phyloP scores from a whole-genome alignment of 495 filamentous ascomycete species.

The Margaritispora aquatica region DNA sequence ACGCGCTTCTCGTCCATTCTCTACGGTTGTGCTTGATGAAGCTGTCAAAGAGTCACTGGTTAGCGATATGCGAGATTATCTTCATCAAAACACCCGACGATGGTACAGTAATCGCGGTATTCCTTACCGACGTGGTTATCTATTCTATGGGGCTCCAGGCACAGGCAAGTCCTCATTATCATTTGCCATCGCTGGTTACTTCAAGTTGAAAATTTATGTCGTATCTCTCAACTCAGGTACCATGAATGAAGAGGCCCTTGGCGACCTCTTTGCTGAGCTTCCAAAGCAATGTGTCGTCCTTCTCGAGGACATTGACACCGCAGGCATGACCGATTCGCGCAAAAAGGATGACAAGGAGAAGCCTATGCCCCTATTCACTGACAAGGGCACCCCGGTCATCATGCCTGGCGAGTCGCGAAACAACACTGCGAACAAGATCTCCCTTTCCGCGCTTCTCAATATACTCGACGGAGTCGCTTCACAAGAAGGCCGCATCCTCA shows the following conservation, averaged over 20 bases:
- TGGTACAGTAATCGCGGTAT: slow-evolving; percentile 78
- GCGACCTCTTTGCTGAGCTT: slow-evolving; percentile 60
- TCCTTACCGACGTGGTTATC: slow-evolving; percentile 79
- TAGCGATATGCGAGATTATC: slow-evolving; percentile 81
- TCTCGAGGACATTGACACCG: slow-evolving; percentile 69
- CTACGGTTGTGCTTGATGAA: slow-evolving; percentile 79
- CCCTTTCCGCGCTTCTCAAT: slow-evolving; percentile 71
- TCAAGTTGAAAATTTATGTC: slow-evolving; percentile 65
- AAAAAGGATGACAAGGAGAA: slow-evolving; percentile 16
- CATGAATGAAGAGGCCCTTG: slow-evolving; percentile 66
- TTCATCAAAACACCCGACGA: slow-evolving; percentile 64
- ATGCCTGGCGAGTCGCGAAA: slow-evolving; percentile 1
- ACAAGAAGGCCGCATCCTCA: slow-evolving; percentile 68
- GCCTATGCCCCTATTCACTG: slow-evolving; percentile 8
- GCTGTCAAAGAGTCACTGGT: slow-evolving; percentile 69
- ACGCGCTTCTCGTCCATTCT: slow-evolving; percentile 67
- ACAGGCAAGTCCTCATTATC: slow-evolving; percentile 59
- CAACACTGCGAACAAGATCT: slow-evolving; percentile 38
- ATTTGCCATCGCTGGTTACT: slow-evolving; percentile 64
- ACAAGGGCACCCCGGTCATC: neutral
- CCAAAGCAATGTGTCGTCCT: slow-evolving; percentile 64
- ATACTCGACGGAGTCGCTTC: slow-evolving; percentile 76
- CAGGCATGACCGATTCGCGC: slow-evolving; percentile 58
- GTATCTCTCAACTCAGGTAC: slow-evolving; percentile 55
- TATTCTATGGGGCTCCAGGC: slow-evolving; percentile 87